phyloP scores from a whole-genome alignment of 1,284 basidiomycete genomes.

The Trametes versicolor region DNA sequence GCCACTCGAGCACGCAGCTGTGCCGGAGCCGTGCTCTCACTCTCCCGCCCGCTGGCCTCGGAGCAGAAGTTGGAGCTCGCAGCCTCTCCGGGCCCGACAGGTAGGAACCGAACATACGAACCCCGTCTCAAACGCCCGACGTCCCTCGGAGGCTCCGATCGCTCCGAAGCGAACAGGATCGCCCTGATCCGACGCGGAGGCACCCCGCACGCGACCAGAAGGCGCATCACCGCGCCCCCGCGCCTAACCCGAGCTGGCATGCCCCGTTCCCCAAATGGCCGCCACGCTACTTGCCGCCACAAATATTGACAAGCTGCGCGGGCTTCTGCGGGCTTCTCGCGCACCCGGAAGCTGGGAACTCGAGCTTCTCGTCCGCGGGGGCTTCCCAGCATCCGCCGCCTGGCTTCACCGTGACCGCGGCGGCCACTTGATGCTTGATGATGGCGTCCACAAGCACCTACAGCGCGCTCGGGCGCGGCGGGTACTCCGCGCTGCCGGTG shows the following conservation, averaged over 20 bases:
- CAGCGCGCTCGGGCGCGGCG: conserved; percentile 5
- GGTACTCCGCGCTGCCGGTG: conserved; percentile 8
- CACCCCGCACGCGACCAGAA: neutral
- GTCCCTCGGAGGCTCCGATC: neutral
- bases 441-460: conserved; percentile 25
- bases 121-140: neutral
- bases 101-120: conserved; percentile 4
- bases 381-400: conserved; percentile 1
- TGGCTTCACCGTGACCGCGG: neutral
- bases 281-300: no score
- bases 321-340: neutral
- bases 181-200: neutral
- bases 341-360: no score
- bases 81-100: neutral
- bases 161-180: neutral
- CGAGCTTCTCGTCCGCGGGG: no score
- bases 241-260: neutral
- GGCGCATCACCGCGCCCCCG: conserved; percentile 4
- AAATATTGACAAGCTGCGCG: neutral
- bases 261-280: no score
- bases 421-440: neutral
- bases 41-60: neutral
- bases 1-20: neutral
- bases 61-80: neutral
- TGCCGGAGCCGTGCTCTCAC: conserved; percentile 4